phyloP scores from a whole-genome alignment of 2,329 filamentous ascomycete species.

The Pseudonectria buxi region DNA sequence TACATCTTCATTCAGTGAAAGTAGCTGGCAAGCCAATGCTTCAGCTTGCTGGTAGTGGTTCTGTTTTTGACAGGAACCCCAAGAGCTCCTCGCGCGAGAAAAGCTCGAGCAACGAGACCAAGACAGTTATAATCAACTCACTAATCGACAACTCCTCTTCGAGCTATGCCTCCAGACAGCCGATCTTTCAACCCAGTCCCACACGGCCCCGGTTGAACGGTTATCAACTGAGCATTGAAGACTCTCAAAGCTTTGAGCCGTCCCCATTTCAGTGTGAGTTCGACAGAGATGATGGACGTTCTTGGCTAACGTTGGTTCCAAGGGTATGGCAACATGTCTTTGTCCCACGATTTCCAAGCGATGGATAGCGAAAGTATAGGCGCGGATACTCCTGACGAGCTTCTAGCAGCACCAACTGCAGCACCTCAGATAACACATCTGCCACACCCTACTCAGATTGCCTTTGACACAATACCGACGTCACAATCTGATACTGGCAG shows the following conservation, averaged over 20 bases:
- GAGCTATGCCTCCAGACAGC: conserved; percentile 26
- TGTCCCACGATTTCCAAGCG: conserved; percentile 8
- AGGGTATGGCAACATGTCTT: conserved; percentile 19
- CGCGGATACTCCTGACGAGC: conserved; percentile 17
- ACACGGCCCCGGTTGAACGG: conserved; percentile 18
- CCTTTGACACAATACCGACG: conserved; percentile 6
- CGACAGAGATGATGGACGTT: too few species aligned
- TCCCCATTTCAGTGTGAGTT: conserved; percentile 29
- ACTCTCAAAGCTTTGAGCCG: conserved; percentile 29
- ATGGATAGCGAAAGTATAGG: conserved; percentile 22
- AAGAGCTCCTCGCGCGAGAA: conserved; percentile 3
- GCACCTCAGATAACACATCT: neutral
- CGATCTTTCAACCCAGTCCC: conserved; percentile 29
- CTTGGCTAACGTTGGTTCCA: neutral
- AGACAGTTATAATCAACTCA: conserved; percentile 8
- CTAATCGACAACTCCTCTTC: conserved; percentile 25
- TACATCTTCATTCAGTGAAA: too few species aligned
- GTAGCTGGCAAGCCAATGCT: too few species aligned
- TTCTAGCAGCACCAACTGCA: neutral
- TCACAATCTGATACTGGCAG: conserved; percentile 31
- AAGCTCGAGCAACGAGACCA: conserved; percentile 6
- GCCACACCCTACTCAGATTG: neutral
- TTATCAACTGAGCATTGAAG: conserved; percentile 24
- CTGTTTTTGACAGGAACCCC: neutral
- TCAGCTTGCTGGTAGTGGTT: too few species aligned